Percentiles rank a stretch among this genome's conserved stretches.
These are phyloP conservation scores for Penicillium argentinense DNA, from an alignment of 495 filamentous ascomycete genomes.

Conservation along the genomic window DNA sequence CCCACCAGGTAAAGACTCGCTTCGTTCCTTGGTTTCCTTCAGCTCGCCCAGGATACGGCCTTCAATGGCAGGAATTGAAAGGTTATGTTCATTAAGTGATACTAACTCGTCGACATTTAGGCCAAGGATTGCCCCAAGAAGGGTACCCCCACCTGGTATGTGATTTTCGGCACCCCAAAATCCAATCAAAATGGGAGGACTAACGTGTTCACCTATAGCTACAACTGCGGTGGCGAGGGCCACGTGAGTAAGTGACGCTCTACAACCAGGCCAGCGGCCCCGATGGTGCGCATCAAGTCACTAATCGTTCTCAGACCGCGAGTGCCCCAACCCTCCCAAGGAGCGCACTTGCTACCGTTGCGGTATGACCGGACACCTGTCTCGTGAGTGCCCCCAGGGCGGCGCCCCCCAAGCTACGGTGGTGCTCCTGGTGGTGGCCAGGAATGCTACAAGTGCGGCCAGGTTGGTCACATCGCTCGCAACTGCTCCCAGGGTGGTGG, in stretches of 20 bases:
- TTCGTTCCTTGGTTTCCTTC: constrained; percentile 2
- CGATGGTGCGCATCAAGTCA: not conserved
- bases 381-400: constrained; percentile 79
- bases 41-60: too few species aligned
- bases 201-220: constrained; percentile 46
- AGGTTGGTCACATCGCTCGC: constrained; percentile 95
- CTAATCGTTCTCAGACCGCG: constrained; percentile 62
- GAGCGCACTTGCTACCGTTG: constrained; percentile 98
- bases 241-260: constrained; percentile 74
- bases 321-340: constrained; percentile 86
- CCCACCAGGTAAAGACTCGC: constrained; percentile 61
- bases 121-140: constrained; percentile 95
- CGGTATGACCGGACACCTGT: constrained; percentile 84
- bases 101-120: constrained; percentile 36
- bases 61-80: not conserved
- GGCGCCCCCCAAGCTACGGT: constrained; percentile 50
- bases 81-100: not conserved
- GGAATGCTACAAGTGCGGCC: constrained; percentile 99
- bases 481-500: constrained; percentile 76
- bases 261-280: not conserved
- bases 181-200: constrained; percentile 9
- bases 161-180: constrained; percentile 8
- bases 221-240: constrained; percentile 83
- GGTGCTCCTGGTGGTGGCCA: constrained; percentile 50
- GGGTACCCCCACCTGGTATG: constrained; percentile 85